Base-by-base conservation (phyloP, 176 grass and related monocot species). In the Rhynchospora pubera region DNA sequence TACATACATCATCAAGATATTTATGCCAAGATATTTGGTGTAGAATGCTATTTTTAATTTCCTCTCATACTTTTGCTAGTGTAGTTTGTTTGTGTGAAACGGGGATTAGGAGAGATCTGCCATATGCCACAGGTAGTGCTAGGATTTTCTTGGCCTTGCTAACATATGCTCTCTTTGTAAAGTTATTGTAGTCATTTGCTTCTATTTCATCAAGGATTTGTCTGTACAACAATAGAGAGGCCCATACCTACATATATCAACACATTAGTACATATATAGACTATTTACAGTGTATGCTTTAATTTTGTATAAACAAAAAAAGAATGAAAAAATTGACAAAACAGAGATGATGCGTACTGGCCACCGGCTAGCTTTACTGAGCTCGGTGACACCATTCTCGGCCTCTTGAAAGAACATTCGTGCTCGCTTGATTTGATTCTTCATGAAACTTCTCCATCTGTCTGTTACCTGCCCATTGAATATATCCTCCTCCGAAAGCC, bases 191-290 rank as follows among this genome's bases (percentile, higher is more conserved):
- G 53, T 89, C 96, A 60, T 99, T 99, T 3, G 87, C 87, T 83
- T 99, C 96, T 47, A 99, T 99, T 84, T 95, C 96, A 64, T 99
- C 96, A 4, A 99, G 92, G 23, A 99, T 99, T 56, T 99, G 89
- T 58, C 91, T 82, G 80, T 99, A 99, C 50, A 99, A 43, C 19
- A 91, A 82, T 61, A 99, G 82, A 82, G 96, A 99, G 12, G 96
- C 91, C 96, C 96, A 99, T n/a, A 99, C 96, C 96, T 99, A 79
- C 61, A 87, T 81, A 59, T 6, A 62, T 28, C 26, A 28, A 28
- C 26, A 28, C 26, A 28, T 28, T 28, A 28, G 26, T 28, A 28
- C 26, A 1, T 28, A 28, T 28, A 28, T 28, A 28, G 26, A 28
- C 26, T 28, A 28, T 28, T 28, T 28, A 28, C 26, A 28, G 26